Evolutionary conservation across 83 land plant species (phyloP).

Genomic region (Thuja plicata): DNA sequence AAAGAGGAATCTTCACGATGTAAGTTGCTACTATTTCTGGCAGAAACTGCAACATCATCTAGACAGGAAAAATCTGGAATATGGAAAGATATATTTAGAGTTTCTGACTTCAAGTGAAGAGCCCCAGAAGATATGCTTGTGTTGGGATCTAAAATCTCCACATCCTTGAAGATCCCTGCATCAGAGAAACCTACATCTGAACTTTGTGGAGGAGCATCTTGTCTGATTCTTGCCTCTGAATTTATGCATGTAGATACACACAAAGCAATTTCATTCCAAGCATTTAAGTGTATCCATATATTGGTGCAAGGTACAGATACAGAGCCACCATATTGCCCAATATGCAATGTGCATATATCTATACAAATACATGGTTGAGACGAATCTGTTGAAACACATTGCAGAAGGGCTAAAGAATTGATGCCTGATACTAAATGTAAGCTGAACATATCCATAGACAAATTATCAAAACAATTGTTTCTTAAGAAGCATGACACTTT

Average conservation of each 20-base stretch:
- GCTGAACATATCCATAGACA: not conserved
- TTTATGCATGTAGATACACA: not conserved
- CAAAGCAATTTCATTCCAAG: constrained; percentile 7
- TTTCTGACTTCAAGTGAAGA: not conserved
- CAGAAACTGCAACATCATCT: not conserved
- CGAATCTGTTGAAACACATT: not conserved
- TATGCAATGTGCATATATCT: constrained; percentile 2
- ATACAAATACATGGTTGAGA: not conserved
- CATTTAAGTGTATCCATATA: constrained; percentile 8
- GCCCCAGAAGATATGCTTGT: not conserved
- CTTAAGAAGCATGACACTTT: not conserved
- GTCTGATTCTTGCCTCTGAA: not conserved
- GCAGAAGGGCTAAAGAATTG: not conserved
- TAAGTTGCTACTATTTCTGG: not conserved
- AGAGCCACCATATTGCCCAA: not conserved
- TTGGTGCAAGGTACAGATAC: not conserved
- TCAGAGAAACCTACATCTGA: not conserved
- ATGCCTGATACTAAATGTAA: not conserved
- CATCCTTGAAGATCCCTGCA: not conserved
- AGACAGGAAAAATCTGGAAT: not conserved
- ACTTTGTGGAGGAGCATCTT: not conserved
- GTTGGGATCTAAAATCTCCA: not conserved
- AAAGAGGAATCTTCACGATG: not conserved
- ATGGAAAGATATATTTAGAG: constrained; percentile 4
- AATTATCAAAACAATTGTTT: not conserved